phyloP scores from a whole-genome alignment of 2,329 filamentous ascomycete genomes.

The Celoporthe dispersa region DNA sequence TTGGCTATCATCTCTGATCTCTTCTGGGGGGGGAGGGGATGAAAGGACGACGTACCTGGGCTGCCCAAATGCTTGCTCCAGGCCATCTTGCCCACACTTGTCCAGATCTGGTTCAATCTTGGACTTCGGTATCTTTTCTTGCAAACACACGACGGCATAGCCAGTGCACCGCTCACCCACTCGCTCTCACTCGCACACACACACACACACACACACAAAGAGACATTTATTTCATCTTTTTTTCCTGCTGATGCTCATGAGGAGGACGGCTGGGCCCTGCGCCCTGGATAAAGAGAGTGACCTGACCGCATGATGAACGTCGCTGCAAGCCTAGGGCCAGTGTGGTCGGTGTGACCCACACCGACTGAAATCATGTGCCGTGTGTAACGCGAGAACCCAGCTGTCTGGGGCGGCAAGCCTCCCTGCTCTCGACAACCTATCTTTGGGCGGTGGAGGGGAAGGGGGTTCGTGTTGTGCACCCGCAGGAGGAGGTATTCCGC shows the following conservation, averaged over 20 bases:
- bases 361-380: slow-evolving; percentile 4
- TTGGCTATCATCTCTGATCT: slow-evolving; percentile 9
- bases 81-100: neutral
- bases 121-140: neutral
- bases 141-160: neutral
- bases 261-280: neutral
- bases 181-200: too few relatives aligned
- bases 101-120: neutral
- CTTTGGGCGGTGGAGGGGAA: neutral
- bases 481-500: neutral
- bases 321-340: neutral
- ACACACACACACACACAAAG: neutral
- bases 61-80: neutral
- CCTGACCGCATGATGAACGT: slow-evolving; percentile 1
- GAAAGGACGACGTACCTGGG: neutral
- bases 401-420: slow-evolving; percentile 3
- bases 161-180: neutral
- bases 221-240: too few relatives aligned
- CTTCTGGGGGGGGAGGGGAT: too few relatives aligned
- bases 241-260: neutral
- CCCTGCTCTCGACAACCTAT: slow-evolving; percentile 1
- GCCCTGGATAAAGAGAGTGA: neutral
- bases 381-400: neutral
- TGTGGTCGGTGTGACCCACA: neutral
- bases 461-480: neutral